These are phyloP conservation scores for Aureobasidium lini DNA, from an alignment of 2,329 filamentous ascomycete genomes.

Conservation along the genomic window DNA sequence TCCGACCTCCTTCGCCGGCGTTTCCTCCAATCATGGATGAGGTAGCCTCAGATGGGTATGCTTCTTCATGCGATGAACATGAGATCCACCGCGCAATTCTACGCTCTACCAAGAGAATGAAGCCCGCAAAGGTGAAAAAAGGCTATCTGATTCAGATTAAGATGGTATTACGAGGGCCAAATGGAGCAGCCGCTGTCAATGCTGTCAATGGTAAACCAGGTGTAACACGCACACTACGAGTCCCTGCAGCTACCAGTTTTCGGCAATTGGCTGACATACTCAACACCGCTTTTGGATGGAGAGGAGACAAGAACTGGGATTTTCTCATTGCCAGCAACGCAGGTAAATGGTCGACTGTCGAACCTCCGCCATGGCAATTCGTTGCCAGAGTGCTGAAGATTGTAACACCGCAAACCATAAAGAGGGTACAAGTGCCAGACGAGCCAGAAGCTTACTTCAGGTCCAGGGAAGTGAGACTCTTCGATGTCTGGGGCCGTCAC, in stretches of 20 bases:
- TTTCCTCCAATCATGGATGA: neutral
- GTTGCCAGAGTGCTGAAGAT: neutral
- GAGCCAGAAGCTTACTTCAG: neutral
- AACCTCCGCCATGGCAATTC: neutral
- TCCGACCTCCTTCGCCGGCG: neutral
- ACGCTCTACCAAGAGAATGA: neutral
- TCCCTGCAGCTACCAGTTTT: neutral
- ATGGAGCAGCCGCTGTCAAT: neutral
- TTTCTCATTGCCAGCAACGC: neutral
- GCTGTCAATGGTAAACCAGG: neutral
- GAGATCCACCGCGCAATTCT: neutral
- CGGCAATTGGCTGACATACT: neutral
- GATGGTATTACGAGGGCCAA: neutral
- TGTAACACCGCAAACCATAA: neutral
- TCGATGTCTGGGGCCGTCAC: neutral
- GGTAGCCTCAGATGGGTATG: neutral
- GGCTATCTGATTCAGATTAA: neutral
- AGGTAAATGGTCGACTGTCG: neutral
- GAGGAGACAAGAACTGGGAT: neutral
- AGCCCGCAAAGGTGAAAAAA: neutral
- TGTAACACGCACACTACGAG: neutral
- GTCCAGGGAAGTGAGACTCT: neutral
- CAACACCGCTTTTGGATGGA: neutral
- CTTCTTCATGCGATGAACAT: neutral
- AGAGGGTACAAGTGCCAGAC: neutral